Percentiles rank a stretch among this genome's conserved stretches.
Conservation (phyloP, 2,329 filamentous ascomycete species). For the Claviceps cyperi region DNA sequence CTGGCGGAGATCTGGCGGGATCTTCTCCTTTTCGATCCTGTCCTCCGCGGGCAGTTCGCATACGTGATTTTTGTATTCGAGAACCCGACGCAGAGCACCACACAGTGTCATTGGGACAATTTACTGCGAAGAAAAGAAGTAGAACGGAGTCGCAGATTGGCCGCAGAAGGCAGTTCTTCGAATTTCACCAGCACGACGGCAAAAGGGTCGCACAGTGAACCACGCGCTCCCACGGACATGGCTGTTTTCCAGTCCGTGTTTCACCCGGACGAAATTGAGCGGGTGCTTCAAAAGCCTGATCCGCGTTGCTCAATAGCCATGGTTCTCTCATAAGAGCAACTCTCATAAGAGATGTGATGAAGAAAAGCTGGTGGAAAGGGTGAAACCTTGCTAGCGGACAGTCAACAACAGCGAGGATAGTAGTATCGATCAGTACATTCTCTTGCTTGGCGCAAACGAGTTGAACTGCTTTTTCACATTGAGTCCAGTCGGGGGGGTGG, state of each 20-base stretch:
- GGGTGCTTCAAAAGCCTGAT: constrained; percentile 35
- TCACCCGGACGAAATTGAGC: constrained; percentile 31
- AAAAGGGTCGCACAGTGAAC: not conserved
- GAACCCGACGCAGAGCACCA: constrained; percentile 38
- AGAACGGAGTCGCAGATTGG: constrained; percentile 20
- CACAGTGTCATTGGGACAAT: constrained; percentile 37
- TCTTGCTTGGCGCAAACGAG: too few relatives aligned
- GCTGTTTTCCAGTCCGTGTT: constrained; percentile 42
- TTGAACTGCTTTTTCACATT: too few relatives aligned
- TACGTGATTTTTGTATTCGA: constrained; percentile 53
- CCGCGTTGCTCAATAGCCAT: constrained; percentile 41
- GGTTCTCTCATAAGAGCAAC: too few relatives aligned
- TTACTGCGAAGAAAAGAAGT: constrained; percentile 35
- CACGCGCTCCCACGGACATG: constrained; percentile 29
- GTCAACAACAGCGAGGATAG: too few relatives aligned
- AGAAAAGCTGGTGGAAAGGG: not conserved
- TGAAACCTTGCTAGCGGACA: too few relatives aligned
- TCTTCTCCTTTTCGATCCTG: constrained; percentile 45
- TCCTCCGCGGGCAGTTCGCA: constrained; percentile 45
- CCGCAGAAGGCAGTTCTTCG: constrained; percentile 14
- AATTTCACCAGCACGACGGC: constrained; percentile 10
- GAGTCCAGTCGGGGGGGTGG: too few relatives aligned
- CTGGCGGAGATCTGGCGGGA: constrained; percentile 53
- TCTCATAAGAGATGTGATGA: constrained; percentile 14
- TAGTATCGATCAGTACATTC: too few relatives aligned